phyloP scores from a whole-genome alignment of 352 stramenopile species.

The Aphanomyces cochlioides region DNA sequence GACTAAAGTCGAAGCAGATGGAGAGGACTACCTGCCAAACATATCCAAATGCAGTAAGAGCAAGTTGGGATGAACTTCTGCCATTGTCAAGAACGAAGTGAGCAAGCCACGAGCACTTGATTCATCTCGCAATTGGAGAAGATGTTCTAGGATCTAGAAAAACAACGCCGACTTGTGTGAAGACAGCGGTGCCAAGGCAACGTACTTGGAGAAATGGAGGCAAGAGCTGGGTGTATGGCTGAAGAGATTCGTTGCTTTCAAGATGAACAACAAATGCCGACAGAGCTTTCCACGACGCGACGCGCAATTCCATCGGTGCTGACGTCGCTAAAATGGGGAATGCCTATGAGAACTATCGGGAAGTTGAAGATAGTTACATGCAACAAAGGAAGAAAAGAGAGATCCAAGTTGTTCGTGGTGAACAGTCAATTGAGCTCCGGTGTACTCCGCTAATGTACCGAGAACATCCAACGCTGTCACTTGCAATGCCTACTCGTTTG shows the following conservation, averaged over 20 bases:
- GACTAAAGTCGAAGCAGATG: neutral
- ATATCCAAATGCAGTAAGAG: constrained; percentile 42
- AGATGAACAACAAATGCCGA: constrained; percentile 71
- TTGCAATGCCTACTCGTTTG: constrained; percentile 37
- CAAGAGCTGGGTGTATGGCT: constrained; percentile 66
- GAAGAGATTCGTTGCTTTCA: constrained; percentile 62
- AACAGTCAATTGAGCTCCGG: constrained; percentile 52
- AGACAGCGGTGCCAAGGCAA: neutral
- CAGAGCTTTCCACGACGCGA: constrained; percentile 66
- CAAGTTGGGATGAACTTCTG: constrained; percentile 77
- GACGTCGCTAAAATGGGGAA: constrained; percentile 56
- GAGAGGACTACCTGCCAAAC: neutral
- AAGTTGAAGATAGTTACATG: constrained; percentile 11
- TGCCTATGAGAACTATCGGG: constrained; percentile 60
- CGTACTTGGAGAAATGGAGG: constrained; percentile 59
- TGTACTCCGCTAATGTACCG: constrained; percentile 69
- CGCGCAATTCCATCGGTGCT: constrained; percentile 55
- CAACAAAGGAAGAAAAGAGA: constrained; percentile 27
- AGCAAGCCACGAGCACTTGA: constrained; percentile 66
- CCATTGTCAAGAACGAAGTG: constrained; percentile 64
- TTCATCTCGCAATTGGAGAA: constrained; percentile 60
- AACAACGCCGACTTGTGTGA: too few relatives aligned
- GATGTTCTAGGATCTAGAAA: constrained; percentile 57
- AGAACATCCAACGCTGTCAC: constrained; percentile 77
- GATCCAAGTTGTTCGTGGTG: constrained; percentile 50